Conservation (phyloP, 768 basidiomycete genomes). For the Pleurotus tuber-regium region DNA sequence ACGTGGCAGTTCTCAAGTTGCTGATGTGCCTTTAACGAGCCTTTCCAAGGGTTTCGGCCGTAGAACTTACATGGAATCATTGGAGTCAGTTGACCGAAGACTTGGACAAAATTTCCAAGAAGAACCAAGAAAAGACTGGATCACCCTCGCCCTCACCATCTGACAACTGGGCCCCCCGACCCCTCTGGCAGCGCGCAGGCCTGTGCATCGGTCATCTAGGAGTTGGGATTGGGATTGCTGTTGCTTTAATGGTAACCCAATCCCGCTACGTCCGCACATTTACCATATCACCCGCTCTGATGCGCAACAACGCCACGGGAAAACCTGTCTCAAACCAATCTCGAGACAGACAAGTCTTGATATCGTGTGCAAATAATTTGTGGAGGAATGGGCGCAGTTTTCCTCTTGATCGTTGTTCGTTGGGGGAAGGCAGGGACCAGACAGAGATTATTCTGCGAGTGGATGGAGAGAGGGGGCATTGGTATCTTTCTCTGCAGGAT, state of each 20-base stretch:
- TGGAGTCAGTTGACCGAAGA: conserved; percentile 27
- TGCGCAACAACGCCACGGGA: background rate
- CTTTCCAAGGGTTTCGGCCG: conserved; percentile 23
- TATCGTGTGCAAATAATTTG: conserved; percentile 31
- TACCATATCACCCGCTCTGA: conserved; percentile 21
- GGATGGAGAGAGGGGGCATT: conserved; percentile 28
- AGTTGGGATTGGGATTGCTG: conserved; percentile 28
- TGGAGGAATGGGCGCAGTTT: conserved; percentile 24
- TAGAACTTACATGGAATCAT: conserved; percentile 33
- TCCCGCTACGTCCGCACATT: conserved; percentile 30
- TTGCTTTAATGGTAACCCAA: conserved; percentile 26
- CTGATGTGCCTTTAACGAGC: background rate
- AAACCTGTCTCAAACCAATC: conserved; percentile 10
- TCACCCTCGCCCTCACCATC: background rate
- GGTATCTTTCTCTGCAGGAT: conserved; percentile 29
- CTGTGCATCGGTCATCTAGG: conserved; percentile 27
- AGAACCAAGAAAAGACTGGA: conserved; percentile 15
- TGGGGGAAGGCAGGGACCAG: conserved; percentile 28
- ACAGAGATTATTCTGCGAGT: conserved; percentile 31
- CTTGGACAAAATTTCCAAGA: conserved; percentile 18
- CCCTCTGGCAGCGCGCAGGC: conserved; percentile 30
- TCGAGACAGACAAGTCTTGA: conserved; percentile 23
- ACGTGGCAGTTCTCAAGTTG: conserved; percentile 7
- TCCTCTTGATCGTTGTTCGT: conserved; percentile 23
- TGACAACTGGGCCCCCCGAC: conserved; percentile 21